Percentiles rank a stretch among this genome's conserved stretches.
phyloP scores from a whole-genome alignment of 1,284 basidiomycete genomes.

The Entoloma clypeatum region DNA sequence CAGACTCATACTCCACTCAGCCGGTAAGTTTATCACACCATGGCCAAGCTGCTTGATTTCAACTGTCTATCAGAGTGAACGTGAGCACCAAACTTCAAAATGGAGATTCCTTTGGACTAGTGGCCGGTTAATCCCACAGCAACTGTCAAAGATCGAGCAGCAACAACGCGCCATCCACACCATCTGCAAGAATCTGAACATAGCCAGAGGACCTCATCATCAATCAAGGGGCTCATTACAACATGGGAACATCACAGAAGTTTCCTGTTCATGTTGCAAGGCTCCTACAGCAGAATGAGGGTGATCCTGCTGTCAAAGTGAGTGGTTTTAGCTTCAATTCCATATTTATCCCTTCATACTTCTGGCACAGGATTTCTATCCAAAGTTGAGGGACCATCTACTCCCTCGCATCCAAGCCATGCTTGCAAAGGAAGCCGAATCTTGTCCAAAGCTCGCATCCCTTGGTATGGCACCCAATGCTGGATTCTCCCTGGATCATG shows the following conservation, averaged over 20 bases:
- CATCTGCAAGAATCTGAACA: no score
- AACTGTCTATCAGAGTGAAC: conserved; percentile 18
- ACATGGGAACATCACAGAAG: conserved; percentile 8
- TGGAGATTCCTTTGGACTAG: no score
- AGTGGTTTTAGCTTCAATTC: no score
- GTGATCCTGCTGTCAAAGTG: conserved; percentile 4
- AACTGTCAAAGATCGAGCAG: no score
- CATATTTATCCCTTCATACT: no score
- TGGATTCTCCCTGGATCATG: no score
- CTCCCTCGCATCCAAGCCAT: neutral
- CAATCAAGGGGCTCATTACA: no score
- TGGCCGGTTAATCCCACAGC: no score
- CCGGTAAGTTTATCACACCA: conserved; percentile 8
- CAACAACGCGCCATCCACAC: no score
- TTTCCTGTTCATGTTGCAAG: neutral
- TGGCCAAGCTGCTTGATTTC: neutral
- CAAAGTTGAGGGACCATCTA: conserved; percentile 1
- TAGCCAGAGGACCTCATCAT: no score
- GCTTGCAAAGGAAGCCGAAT: neutral
- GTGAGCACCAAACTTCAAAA: conserved; percentile 8
- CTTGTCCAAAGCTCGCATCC: neutral
- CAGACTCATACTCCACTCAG: conserved; percentile 19
- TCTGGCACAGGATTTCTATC: no score
- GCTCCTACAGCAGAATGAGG: conserved; percentile 1
- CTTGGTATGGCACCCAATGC: neutral